Percentiles rank a stretch among this genome's conserved stretches.
Evolutionary conservation across 2,329 filamentous ascomycete genomes (phyloP).

Genomic region (Didymella pinodella): DNA sequence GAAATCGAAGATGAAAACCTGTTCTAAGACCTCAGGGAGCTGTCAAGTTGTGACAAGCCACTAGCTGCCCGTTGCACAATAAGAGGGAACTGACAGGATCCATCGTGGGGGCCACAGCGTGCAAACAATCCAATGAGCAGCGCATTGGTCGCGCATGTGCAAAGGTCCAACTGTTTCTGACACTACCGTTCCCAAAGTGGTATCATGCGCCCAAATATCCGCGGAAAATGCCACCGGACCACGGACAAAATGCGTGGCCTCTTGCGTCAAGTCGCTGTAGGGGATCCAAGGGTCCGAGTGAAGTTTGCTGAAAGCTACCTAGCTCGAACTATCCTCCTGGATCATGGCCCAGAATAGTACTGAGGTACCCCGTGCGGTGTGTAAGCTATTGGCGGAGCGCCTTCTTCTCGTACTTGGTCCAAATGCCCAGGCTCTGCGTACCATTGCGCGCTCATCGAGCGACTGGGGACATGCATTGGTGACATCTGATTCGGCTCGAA

Average conservation of each 20-base stretch:
- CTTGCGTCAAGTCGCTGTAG: neutral
- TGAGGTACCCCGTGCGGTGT: conserved; percentile 38
- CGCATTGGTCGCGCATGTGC: neutral
- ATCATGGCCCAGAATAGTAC: conserved; percentile 41
- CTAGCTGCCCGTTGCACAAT: neutral
- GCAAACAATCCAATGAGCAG: neutral
- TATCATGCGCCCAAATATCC: conserved; percentile 6
- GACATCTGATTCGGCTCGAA: conserved; percentile 39
- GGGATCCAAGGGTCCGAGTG: neutral
- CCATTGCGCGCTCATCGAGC: conserved; percentile 49
- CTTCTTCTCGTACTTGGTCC: conserved; percentile 49
- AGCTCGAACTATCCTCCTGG: neutral
- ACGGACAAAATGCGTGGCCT: neutral
- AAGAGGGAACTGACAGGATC: neutral
- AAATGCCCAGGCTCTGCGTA: conserved; percentile 44
- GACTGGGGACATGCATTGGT: conserved; percentile 40
- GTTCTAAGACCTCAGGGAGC: neutral
- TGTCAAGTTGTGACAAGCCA: neutral
- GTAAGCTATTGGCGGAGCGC: conserved; percentile 40
- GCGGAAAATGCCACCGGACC: neutral
- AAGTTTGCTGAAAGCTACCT: neutral
- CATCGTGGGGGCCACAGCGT: neutral
- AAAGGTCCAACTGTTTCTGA: neutral
- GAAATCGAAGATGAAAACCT: neutral
- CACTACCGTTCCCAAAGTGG: neutral